Evolutionary conservation across 2,329 filamentous ascomycete species (phyloP), one percentile per base, ranked within the genome.

Genomic region (Bipolaris gigantea): DNA sequence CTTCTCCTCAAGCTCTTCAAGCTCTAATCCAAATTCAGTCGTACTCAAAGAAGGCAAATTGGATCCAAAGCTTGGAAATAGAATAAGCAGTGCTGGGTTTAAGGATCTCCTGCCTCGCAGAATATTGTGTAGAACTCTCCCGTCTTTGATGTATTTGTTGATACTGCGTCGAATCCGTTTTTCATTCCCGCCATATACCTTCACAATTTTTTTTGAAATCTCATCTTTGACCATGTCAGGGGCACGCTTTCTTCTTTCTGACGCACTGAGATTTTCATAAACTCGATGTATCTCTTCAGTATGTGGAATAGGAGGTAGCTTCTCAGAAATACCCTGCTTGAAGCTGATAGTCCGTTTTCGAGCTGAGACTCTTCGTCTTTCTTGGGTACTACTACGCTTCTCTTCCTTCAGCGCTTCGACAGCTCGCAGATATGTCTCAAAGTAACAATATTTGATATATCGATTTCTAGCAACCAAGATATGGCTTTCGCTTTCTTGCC

Each of bases 391-490:
- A 45, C 23, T 51, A 16, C 15, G 43, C 19, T 48, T 57, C 21
- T 40, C 41, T 10, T 30, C 9, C 8, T 48, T 2, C 2, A 57
- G 47, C 27, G 50, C 55, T 54, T 45, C 8, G n/a, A 54, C 43
- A 11, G 50, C 55, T 25, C 10, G 16, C 4, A 44, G 35, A 48
- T 57, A 57, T 40, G 42, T 57, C 43, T 57, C 19, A 4, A 50
- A 57, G 39, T 57, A 57, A 27, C 36, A 54, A 34, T 57, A 54
- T 41, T 57, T 57, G 2, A 57, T 36, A 38, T 50, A 57, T 48
- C 27, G n/a, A 21, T 41, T 18, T 13, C 41, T 56, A 1, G 54
- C 41, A 32, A 56, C 33, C 0, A 49, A 10, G 30, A 56, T 36
- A 32, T 56, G 16, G 40, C 45, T 56, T 16, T 56, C 0, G 19